Evolutionary conservation across 495 filamentous ascomycete genomes (phyloP), one percentile per base, ranked within the genome.

Genomic region (Neohortaea acidophila): DNA sequence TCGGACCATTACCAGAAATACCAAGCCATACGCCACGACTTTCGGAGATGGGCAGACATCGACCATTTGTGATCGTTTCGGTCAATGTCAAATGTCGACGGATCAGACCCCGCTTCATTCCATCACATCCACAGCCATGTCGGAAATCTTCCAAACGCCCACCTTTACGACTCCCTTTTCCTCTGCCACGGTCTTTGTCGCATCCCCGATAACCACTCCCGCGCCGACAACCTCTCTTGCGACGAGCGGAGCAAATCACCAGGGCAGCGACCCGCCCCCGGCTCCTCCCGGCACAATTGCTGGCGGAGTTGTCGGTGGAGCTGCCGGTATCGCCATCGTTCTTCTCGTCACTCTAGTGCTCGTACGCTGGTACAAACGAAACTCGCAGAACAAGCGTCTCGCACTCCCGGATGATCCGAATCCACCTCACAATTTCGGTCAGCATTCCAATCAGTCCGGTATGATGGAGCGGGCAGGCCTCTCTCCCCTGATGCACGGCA

Each of bases 301-400:
- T 6, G 51, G 51, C 12, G 51, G 51, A 11, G 51, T 51, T 3
- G 48, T 54, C 10, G 51, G 51, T 13, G 51, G 51, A 23, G 48
- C 45, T 2, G 51, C 51, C 15, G 51, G 51, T 22, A 24, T 54
- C 4, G 48, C 51, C 2, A 25, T 51, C 14, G 20, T 54, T 17
- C 35, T 54, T n/a, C 35, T 54, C 14, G 31, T 51, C 11, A 41
- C 48, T 11, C 36, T 51, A 22, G 23, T 51, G 6, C 39, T 49
- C 31, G 25, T 54, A 2, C 51, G 51, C 23, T 54, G 48, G 48
- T 51, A 39, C 31, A 34, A 43, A n/a, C 43, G 51, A n/a, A 27
- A 28, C 30, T 18, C 27, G 5, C 45, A 45, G 24, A n/a, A n/a
- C n/a, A n/a, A n/a, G n/a, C n/a, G n/a, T n/a, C n/a, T n/a, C n/a